Evolutionary conservation across 1,284 basidiomycete genomes (phyloP).

Genomic region (Ustilago cynodontis): DNA sequence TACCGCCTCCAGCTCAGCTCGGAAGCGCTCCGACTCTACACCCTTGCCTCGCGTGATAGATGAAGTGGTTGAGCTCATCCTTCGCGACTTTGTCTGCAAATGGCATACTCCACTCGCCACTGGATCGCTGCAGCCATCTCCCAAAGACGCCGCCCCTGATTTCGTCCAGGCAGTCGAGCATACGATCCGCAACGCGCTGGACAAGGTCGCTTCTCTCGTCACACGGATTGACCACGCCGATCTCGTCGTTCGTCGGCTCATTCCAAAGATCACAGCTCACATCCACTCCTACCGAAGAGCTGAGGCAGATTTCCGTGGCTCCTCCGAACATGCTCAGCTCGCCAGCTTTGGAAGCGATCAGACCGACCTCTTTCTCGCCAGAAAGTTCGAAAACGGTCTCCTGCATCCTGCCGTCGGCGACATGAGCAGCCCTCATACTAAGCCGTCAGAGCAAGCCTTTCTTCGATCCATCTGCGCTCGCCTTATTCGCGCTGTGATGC

Average conservation of each 20-base stretch:
- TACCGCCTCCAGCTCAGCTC: neutral
- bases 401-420: slow-evolving; percentile 81
- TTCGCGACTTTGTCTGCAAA: slow-evolving; percentile 62
- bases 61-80: slow-evolving; percentile 41
- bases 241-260: slow-evolving; percentile 82
- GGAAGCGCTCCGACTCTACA: slow-evolving; percentile 11
- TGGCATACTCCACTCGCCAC: slow-evolving; percentile 57
- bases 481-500: slow-evolving; percentile 80
- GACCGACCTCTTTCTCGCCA: slow-evolving; percentile 80
- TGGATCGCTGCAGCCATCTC: slow-evolving; percentile 23
- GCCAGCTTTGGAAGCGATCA: slow-evolving; percentile 43
- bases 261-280: slow-evolving; percentile 88
- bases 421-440: slow-evolving; percentile 86
- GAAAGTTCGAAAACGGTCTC: slow-evolving; percentile 69
- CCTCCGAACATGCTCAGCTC: slow-evolving; percentile 31
- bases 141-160: slow-evolving; percentile 76
- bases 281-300: slow-evolving; percentile 90
- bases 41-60: slow-evolving; percentile 27
- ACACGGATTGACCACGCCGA: slow-evolving; percentile 79
- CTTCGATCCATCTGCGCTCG: slow-evolving; percentile 79
- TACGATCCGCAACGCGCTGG: slow-evolving; percentile 79
- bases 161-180: slow-evolving; percentile 87
- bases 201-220: slow-evolving; percentile 75
- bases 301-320: slow-evolving; percentile 82
- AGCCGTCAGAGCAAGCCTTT: slow-evolving; percentile 88